These are phyloP conservation scores for Evernia prunastri DNA, from an alignment of 495 filamentous ascomycete species.

Conservation along the genomic window DNA sequence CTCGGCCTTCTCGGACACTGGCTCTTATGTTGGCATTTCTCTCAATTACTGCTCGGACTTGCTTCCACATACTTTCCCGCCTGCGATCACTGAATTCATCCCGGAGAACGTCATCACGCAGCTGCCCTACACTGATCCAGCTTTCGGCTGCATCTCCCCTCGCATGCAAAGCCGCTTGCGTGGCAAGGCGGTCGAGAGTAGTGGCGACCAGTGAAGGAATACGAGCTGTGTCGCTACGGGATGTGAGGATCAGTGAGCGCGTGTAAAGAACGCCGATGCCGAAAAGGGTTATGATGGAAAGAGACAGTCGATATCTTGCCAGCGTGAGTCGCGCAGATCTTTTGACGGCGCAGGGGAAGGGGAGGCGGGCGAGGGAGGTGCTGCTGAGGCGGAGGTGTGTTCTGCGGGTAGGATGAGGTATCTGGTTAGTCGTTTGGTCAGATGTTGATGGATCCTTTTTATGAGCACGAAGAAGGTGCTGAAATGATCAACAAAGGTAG, in stretches of 20 bases:
- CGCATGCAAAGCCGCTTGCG: constrained; percentile 69
- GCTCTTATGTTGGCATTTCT: constrained; percentile 87
- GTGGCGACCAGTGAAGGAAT: constrained; percentile 75
- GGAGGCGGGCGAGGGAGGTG: constrained; percentile 80
- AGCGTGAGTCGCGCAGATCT: constrained; percentile 85
- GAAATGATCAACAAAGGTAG: constrained; percentile 9
- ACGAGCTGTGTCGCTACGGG: constrained; percentile 56
- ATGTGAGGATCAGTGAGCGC: constrained; percentile 48
- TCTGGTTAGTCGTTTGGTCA: constrained; percentile 66
- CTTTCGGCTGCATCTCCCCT: constrained; percentile 60
- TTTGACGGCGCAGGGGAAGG: constrained; percentile 79
- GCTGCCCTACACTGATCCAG: constrained; percentile 77
- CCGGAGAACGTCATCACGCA: constrained; percentile 84
- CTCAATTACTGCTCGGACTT: constrained; percentile 78
- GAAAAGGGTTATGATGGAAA: constrained; percentile 63
- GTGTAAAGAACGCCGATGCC: constrained; percentile 47
- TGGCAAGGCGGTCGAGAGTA: constrained; percentile 73
- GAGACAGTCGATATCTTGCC: constrained; percentile 89
- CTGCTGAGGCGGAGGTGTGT: constrained; percentile 54
- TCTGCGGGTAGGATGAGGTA: constrained; percentile 63
- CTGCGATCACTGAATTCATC: constrained; percentile 68
- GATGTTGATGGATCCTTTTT: constrained; percentile 29
- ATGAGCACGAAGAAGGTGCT: constrained; percentile 12
- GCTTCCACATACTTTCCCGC: constrained; percentile 72
- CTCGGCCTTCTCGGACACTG: constrained; percentile 70